Evolutionary conservation across 306 rosid genomes (phyloP).

Genomic region (Cucurbita maxima): DNA sequence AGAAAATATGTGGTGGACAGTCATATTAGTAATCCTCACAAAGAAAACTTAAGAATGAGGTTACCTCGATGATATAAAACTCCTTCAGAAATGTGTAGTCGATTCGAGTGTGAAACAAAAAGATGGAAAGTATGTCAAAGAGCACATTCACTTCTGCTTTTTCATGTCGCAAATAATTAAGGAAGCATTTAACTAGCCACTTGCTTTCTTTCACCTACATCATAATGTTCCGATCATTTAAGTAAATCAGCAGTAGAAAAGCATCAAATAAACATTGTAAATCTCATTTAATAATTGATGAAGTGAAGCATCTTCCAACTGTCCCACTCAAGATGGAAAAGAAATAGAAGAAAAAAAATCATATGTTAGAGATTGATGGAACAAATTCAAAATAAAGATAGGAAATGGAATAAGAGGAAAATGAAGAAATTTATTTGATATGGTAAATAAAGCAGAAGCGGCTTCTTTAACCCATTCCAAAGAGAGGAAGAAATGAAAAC

Average conservation of each 20-base stretch:
- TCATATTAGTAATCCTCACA: constrained; percentile 5
- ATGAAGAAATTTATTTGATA: neutral
- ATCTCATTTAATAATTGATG: neutral
- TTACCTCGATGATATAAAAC: constrained; percentile 93
- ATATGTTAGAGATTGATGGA: neutral
- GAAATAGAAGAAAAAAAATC: neutral
- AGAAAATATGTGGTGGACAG: neutral
- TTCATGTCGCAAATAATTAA: constrained; percentile 87
- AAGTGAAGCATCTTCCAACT: neutral
- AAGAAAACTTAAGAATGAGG: constrained; percentile 4
- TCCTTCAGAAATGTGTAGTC: constrained; percentile 95
- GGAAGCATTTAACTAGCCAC: constrained; percentile 97
- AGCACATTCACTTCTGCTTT: constrained; percentile 95
- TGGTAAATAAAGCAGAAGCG: neutral
- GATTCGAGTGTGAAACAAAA: constrained; percentile 76
- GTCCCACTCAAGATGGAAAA: neutral
- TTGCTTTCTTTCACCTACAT: constrained; percentile 97
- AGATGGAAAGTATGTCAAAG: constrained; percentile 89
- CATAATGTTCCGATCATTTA: constrained; percentile 6
- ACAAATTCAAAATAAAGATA: neutral
- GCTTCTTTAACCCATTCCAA: neutral
- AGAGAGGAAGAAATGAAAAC: neutral
- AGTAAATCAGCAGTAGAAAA: neutral
- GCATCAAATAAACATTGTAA: neutral
- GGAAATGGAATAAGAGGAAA: neutral